These are phyloP conservation scores for Candida awuae DNA, from an alignment of 805 yeast genomes.

Conservation along the genomic window DNA sequence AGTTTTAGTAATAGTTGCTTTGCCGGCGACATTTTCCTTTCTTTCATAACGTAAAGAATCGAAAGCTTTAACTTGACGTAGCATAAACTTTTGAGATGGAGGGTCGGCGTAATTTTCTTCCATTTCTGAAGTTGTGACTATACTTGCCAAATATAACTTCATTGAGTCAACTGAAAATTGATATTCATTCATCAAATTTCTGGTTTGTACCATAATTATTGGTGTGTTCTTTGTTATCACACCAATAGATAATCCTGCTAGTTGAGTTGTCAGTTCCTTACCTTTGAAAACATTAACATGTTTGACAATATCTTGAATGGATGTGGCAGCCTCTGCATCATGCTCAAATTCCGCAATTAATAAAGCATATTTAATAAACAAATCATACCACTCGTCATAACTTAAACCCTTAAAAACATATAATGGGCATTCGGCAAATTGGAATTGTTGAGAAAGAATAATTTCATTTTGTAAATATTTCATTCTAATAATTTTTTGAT, in stretches of 20 bases:
- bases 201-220: constrained; percentile 47
- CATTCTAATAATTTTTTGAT: constrained; percentile 63
- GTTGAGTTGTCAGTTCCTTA: constrained; percentile 49
- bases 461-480: constrained; percentile 56
- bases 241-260: constrained; percentile 60
- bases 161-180: constrained; percentile 70
- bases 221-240: constrained; percentile 39
- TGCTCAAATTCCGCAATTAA: constrained; percentile 53
- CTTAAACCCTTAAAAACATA: constrained; percentile 64
- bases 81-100: constrained; percentile 81
- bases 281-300: constrained; percentile 70
- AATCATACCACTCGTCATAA: constrained; percentile 76
- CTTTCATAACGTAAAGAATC: constrained; percentile 53
- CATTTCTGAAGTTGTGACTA: constrained; percentile 19
- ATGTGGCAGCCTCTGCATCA: constrained; percentile 50
- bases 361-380: constrained; percentile 73
- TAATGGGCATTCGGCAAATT: constrained; percentile 34
- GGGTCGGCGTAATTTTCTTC: constrained; percentile 50
- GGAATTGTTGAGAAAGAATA: constrained; percentile 24
- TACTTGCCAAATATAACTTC: constrained; percentile 56
- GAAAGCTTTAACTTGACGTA: constrained; percentile 83
- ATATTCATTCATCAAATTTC: constrained; percentile 55
- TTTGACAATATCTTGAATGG: constrained; percentile 65
- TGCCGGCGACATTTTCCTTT: constrained; percentile 44
- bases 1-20: constrained; percentile 62